phyloP scores from a whole-genome alignment of 2,329 filamentous ascomycete species.

The Coniella vitis region DNA sequence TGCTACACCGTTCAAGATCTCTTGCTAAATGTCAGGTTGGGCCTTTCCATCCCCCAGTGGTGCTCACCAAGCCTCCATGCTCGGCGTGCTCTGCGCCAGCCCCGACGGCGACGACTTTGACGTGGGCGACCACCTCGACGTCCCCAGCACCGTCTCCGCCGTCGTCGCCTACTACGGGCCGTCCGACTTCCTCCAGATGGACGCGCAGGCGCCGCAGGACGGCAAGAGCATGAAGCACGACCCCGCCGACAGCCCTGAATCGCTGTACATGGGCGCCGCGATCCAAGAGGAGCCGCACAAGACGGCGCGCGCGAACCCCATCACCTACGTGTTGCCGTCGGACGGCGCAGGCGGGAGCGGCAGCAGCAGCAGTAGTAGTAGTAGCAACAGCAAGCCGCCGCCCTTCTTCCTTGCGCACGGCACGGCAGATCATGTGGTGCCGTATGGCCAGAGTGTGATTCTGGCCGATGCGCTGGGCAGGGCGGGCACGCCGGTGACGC shows the following conservation, averaged over 20 bases:
- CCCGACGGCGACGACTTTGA: slow-evolving; percentile 10
- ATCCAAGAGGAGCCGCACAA: slow-evolving; percentile 12
- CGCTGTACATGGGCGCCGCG: slow-evolving; percentile 6
- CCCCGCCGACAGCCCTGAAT: slow-evolving; percentile 10
- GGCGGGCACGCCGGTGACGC: not conserved
- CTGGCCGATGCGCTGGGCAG: slow-evolving; percentile 8
- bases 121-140: slow-evolving; percentile 11
- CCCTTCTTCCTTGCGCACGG: slow-evolving; percentile 14
- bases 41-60: not conserved
- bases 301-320: slow-evolving; percentile 9
- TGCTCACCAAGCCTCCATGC: slow-evolving; percentile 9
- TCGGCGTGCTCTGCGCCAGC: slow-evolving; percentile 7
- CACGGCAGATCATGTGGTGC: slow-evolving; percentile 8
- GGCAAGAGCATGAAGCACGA: slow-evolving; percentile 8
- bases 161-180: slow-evolving; percentile 13
- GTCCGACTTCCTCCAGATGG: slow-evolving; percentile 14
- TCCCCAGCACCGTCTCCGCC: slow-evolving; percentile 11
- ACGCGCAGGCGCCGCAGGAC: slow-evolving; percentile 1
- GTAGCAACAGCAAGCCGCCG: not conserved
- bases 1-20: too few species aligned
- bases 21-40: not conserved
- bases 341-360: not conserved
- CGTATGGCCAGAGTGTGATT: slow-evolving; percentile 8
- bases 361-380: not conserved
- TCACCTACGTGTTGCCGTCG: slow-evolving; percentile 9